Base-by-base conservation (phyloP, 225 moss, liverwort and hornwort genomes). In the Pleurozium schreberi region DNA sequence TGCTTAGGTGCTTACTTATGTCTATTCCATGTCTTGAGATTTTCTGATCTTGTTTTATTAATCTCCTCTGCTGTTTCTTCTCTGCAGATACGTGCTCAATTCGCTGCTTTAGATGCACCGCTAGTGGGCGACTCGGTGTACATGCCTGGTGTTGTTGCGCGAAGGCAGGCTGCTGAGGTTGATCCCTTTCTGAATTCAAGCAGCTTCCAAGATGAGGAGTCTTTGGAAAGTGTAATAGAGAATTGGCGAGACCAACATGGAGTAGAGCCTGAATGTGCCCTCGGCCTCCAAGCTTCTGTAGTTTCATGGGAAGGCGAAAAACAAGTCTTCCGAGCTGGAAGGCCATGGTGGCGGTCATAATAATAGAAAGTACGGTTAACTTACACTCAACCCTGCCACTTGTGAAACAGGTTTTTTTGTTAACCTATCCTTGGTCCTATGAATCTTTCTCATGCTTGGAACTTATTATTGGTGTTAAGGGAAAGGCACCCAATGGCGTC, bases 51-150 rank as follows among this genome's bases (percentile, higher is more conserved):
- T 36, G 70, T 70, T 77, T n/a, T 79, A 30, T 40, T 49, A 67
- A 55, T 33, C 66, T 58, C 27, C 82, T 36, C 16, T 74, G 10
- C 16, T 74, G 10, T 40, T 84, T 88, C 36, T 68, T 64, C 42
- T 68, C 79, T 81, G 79, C 95, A 98, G 98, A 85, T 99, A 65
- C 93, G 99, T 70, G 92, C 95, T 69, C 99, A 99, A 85, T 96
- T 97, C 89, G 95, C 97, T 85, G 96, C 99, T 65, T 85, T 96
- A 80, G 93, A 93, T 90, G 94, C 99, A 87, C 97, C 99, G 23
- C 84, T 97, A 82, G 95, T 99, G 36, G 99, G 99, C 77, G 99
- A 99, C 78, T 94, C 99, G 10, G 96, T 99, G 88, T 99, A 97
- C 86, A 94, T 95, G 93, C 94, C 96, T 57, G 94, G 94, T 60